Base-by-base conservation (phyloP, 2,329 filamentous ascomycete species). In the Rhynchosporium agropyri region DNA sequence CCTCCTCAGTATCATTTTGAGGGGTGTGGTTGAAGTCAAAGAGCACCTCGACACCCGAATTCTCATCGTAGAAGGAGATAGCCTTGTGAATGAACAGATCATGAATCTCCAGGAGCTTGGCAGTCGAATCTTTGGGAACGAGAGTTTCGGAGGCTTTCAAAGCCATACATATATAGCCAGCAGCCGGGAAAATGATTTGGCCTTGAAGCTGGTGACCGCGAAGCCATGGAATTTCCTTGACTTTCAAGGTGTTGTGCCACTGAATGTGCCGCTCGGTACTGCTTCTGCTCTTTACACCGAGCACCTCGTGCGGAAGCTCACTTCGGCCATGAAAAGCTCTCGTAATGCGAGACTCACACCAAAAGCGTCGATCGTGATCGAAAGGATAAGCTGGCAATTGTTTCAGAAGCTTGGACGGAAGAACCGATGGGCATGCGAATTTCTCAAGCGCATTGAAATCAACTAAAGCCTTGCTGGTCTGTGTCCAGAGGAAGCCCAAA, bases 141-240 rank as follows among this genome's bases (percentile, higher is more conserved):
- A 68, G 63, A 6, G 59, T 61, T 53, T 68, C 70, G 6, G 77
- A 76, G 2, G 80, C 79, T 46, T 82, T 80, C 4, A 80, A 64
- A 0, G 79, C 79, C 77, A 81, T 80, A 57, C 77, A 64, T 53
- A 78, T 77, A 64, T 81, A 82, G 0, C 76, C 80, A 0, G 80
- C 79, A 1, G 78, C 80, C 0, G 80, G 80, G 2, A 82, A 70
- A n/a, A 83, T 68, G 3, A 56, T 53, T 40, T 68, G 61, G 0
- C 70, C 69, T 3, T 75, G 70, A 0, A 83, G 63, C n/a, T 69
- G 69, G 63, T 84, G 81, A 42, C 81, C 78, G 0, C 65, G 66
- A 0, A 82, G 58, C 81, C 81, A 84, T 0, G 76, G 73, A 0
- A 76, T 58, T 31, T 81, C 73, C 0, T 72, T 70, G 0, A 29